Evolutionary conservation across 2,329 filamentous ascomycete species (phyloP).

Genomic region (Volutella citrinella): DNA sequence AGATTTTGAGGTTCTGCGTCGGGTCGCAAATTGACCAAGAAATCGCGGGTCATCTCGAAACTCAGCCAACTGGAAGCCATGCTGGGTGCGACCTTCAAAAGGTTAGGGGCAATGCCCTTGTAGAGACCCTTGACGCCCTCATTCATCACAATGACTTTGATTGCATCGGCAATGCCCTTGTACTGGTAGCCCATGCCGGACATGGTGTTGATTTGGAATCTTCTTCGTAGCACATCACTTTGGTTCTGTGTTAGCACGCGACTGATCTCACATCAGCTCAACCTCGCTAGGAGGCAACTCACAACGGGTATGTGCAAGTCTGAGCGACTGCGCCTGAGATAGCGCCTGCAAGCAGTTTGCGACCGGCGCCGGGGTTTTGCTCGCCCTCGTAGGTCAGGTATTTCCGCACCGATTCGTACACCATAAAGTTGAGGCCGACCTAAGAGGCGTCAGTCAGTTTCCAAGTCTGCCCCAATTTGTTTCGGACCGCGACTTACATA

Average conservation of each 20-base stretch:
- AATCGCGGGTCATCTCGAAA: slow-evolving; percentile 90
- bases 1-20: slow-evolving; percentile 32
- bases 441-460: slow-evolving; percentile 32
- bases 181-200: slow-evolving; percentile 97
- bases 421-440: slow-evolving; percentile 98
- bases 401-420: slow-evolving; percentile 84
- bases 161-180: slow-evolving; percentile 78
- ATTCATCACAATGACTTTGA: slow-evolving; percentile 75
- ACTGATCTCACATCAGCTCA: slow-evolving; percentile 17
- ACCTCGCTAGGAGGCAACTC: slow-evolving; percentile 37
- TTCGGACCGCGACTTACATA: slow-evolving; percentile 58
- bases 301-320: slow-evolving; percentile 98
- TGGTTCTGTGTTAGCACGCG: slow-evolving; percentile 5
- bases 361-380: slow-evolving; percentile 71
- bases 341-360: slow-evolving; percentile 86
- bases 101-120: slow-evolving; percentile 92
- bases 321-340: slow-evolving; percentile 96
- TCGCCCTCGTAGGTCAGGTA: slow-evolving; percentile 86
- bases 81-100: slow-evolving; percentile 94
- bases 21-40: slow-evolving; percentile 63
- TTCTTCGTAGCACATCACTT: slow-evolving; percentile 85
- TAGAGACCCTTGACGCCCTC: slow-evolving; percentile 86
- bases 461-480: background rate
- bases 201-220: slow-evolving; percentile 99
- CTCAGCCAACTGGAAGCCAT: slow-evolving; percentile 99